Conservation (phyloP, 257 asterid genomes). For the Plectranthus barbatus region DNA sequence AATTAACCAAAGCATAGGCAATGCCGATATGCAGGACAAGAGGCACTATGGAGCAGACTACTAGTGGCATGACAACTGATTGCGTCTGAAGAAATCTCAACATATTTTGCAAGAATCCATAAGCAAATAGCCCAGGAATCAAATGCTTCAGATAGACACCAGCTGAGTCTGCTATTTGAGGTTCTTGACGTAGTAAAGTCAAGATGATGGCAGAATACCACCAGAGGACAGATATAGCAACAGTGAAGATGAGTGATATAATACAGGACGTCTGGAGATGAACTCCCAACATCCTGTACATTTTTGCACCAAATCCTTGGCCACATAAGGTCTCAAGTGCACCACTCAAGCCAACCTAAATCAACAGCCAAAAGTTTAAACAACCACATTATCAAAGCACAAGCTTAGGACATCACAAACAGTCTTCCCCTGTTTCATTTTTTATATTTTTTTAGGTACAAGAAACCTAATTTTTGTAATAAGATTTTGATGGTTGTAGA, state of each 20-base stretch:
- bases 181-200: slow-evolving; percentile 51
- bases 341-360: slow-evolving; percentile 75
- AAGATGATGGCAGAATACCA: slow-evolving; percentile 44
- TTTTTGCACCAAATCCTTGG: slow-evolving; percentile 67
- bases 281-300: slow-evolving; percentile 48
- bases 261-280: slow-evolving; percentile 67
- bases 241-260: slow-evolving; percentile 32
- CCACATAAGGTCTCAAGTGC: slow-evolving; percentile 88
- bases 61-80: slow-evolving; percentile 43
- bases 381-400: too few species aligned
- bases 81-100: slow-evolving; percentile 77
- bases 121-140: slow-evolving; percentile 69
- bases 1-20: slow-evolving; percentile 36
- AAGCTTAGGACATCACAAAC: background rate
- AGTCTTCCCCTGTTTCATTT: background rate
- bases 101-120: slow-evolving; percentile 50
- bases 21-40: slow-evolving; percentile 43
- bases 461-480: background rate
- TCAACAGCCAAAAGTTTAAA: background rate
- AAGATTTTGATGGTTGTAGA: background rate
- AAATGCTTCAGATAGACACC: slow-evolving; percentile 53
- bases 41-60: slow-evolving; percentile 46
- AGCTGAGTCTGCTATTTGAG: slow-evolving; percentile 41
- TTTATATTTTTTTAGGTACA: background rate
- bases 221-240: slow-evolving; percentile 45